Percentiles rank a stretch among this genome's conserved stretches.
Evolutionary conservation across 495 filamentous ascomycete species (phyloP).

Genomic region (Polyplosphaeria fusca): DNA sequence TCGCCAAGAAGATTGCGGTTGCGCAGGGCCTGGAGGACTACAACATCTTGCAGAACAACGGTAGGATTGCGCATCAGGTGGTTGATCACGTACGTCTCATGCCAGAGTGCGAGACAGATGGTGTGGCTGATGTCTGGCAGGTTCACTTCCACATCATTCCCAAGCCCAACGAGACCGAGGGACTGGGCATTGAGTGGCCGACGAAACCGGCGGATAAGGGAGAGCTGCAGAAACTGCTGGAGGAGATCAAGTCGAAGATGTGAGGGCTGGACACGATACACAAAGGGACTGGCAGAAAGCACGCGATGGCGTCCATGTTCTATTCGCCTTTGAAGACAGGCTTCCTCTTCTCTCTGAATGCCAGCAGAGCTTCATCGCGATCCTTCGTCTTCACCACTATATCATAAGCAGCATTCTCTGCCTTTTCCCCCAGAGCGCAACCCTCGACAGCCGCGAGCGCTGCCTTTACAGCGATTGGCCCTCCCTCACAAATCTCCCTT

Average conservation of each 20-base stretch:
- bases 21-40: conserved; percentile 75
- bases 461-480: conserved; percentile 71
- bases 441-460: conserved; percentile 66
- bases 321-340: conserved; percentile 70
- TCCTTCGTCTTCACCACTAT: conserved; percentile 78
- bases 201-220: conserved; percentile 75
- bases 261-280: too few relatives aligned
- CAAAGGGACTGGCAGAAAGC: too few relatives aligned
- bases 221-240: conserved; percentile 70
- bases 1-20: conserved; percentile 80
- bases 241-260: conserved; percentile 87
- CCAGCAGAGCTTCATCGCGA: conserved; percentile 76
- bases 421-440: conserved; percentile 57
- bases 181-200: conserved; percentile 79
- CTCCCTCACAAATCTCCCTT: conserved; percentile 79
- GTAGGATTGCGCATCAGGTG: conserved; percentile 84
- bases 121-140: conserved; percentile 40
- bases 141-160: conserved; percentile 98
- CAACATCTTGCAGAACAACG: conserved; percentile 98
- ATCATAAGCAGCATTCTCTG: conserved; percentile 76
- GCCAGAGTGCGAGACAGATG: conserved; percentile 9
- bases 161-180: conserved; percentile 84
- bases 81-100: conserved; percentile 71
- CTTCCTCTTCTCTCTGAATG: conserved; percentile 88
- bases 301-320: too few relatives aligned